Conservation (phyloP, 805 yeast species). For the Candida montana region DNA sequence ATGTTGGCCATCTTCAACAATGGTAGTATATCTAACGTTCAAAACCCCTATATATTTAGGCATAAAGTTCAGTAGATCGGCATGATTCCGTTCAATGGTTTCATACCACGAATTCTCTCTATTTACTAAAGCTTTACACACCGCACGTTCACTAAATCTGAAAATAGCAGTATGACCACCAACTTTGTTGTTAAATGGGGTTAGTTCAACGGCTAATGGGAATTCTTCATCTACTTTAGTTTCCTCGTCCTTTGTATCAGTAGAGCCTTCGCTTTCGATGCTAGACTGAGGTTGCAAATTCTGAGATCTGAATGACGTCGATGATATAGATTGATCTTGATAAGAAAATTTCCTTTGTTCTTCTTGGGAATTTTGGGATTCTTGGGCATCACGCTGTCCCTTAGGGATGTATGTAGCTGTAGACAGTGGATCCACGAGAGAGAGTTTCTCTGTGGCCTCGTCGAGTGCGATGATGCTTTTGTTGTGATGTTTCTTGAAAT, state of each 20-base stretch:
- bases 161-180: conserved; percentile 99
- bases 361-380: conserved; percentile 9
- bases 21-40: conserved; percentile 67
- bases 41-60: conserved; percentile 93
- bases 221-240: conserved; percentile 33
- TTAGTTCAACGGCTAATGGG: conserved; percentile 79
- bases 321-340: conserved; percentile 1
- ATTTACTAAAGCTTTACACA: conserved; percentile 87
- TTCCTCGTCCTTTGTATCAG: conserved; percentile 4
- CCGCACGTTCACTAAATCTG: conserved; percentile 84
- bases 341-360: conserved; percentile 1
- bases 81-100: conserved; percentile 71
- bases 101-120: conserved; percentile 93
- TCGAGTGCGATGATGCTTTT: background rate
- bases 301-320: conserved; percentile 1
- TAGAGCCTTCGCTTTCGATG: background rate
- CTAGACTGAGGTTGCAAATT: background rate
- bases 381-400: conserved; percentile 31
- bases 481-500: background rate
- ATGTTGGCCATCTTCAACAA: conserved; percentile 22
- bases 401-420: conserved; percentile 72
- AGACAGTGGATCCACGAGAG: conserved; percentile 51
- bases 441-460: background rate
- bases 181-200: conserved; percentile 89
- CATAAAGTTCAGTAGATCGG: conserved; percentile 76